Conservation (phyloP, 2,329 filamentous ascomycete genomes). For the Sarocladium brachiariae region DNA sequence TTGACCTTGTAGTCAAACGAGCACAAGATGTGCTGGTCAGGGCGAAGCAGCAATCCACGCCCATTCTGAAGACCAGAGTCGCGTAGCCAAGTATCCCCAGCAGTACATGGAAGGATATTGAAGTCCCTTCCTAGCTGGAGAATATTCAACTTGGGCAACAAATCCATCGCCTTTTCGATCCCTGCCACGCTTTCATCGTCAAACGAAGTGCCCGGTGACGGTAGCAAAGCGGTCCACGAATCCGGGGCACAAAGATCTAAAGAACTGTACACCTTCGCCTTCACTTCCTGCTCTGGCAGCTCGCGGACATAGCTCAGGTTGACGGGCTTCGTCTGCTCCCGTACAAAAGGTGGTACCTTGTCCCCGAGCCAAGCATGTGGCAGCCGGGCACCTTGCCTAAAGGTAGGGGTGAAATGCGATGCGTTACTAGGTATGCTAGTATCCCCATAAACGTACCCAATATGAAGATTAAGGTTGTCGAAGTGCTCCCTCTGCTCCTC, state of each 20-base stretch:
- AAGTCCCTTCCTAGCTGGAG: not conserved
- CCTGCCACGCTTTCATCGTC: not conserved
- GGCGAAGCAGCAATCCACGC: slow-evolving; percentile 26
- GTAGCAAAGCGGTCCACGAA: slow-evolving; percentile 3
- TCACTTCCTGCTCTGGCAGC: not conserved
- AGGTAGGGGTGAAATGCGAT: slow-evolving; percentile 30
- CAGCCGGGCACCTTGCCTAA: slow-evolving; percentile 29
- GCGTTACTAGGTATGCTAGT: slow-evolving; percentile 19
- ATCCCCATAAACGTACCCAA: slow-evolving; percentile 37
- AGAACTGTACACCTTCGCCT: slow-evolving; percentile 12
- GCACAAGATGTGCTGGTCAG: slow-evolving; percentile 29
- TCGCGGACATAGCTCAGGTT: not conserved
- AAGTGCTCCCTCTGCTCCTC: slow-evolving; percentile 34
- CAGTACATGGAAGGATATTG: slow-evolving; percentile 14
- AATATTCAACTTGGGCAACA: not conserved
- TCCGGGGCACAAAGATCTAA: slow-evolving; percentile 24
- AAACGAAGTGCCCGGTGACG: not conserved
- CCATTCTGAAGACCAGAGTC: slow-evolving; percentile 10
- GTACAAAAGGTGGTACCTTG: not conserved
- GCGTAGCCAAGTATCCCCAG: slow-evolving; percentile 15
- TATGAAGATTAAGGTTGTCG: slow-evolving; percentile 35
- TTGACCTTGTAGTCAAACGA: not conserved
- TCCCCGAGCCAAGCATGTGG: slow-evolving; percentile 29
- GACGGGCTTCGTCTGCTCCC: slow-evolving; percentile 17
- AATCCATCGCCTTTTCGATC: not conserved